Conservation (phyloP, 2,329 filamentous ascomycete species). For the Fusarium secorum region DNA sequence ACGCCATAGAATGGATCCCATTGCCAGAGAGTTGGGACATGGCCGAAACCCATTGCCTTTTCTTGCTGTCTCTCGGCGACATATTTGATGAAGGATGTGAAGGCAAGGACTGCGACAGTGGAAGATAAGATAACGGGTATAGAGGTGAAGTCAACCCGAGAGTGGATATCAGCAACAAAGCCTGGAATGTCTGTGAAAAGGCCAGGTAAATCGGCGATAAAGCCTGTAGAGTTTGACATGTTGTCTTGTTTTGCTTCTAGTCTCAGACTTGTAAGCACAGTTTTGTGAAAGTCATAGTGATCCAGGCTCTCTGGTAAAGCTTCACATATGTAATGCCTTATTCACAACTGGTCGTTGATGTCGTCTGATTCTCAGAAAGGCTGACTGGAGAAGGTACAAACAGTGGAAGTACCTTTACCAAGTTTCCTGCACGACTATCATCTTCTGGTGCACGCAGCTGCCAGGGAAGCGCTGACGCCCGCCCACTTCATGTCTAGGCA, state of each 20-base stretch:
- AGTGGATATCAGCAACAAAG: background rate
- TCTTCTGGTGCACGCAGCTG: background rate
- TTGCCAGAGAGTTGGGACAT: background rate
- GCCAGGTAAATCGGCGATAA: background rate
- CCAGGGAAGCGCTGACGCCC: background rate
- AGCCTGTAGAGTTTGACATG: background rate
- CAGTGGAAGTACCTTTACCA: background rate
- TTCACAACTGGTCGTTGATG: background rate
- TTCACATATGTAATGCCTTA: background rate
- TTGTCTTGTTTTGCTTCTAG: background rate
- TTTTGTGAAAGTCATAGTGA: background rate
- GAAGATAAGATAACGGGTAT: background rate
- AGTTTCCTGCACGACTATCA: background rate
- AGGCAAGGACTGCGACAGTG: background rate
- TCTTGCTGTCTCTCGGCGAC: background rate
- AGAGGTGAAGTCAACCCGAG: background rate
- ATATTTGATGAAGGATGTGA: background rate
- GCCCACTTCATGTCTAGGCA: background rate
- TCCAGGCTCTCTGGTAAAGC: background rate
- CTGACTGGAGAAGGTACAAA: background rate
- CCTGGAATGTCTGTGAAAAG: background rate
- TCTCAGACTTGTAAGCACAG: background rate
- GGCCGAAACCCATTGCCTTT: background rate
- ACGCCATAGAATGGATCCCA: slow-evolving; percentile 5
- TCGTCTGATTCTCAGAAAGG: background rate